Base-by-base conservation (phyloP, 352 stramenopile genomes). In the Globisporangium orthogonon region DNA sequence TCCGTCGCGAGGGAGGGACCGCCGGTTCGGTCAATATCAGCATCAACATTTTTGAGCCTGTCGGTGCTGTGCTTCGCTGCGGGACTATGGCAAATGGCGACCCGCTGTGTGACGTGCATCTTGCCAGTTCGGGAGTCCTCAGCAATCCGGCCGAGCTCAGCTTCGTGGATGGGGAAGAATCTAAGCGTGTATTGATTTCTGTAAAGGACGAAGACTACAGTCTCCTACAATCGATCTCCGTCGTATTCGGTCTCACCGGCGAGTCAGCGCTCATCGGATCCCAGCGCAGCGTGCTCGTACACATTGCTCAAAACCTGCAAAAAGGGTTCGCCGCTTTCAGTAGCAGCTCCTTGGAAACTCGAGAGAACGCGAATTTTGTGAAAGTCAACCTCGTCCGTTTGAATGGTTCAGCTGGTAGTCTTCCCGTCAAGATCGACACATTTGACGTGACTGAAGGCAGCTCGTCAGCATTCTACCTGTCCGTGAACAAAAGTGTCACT, bases 161-260 rank as follows among this genome's bases (percentile, higher is more conserved):
- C 1, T 86, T 87, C 51, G 4, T 69, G 6, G 78, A 89, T 52
- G 76, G 73, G 2, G 66, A 87, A 52, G 54, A 70, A 4, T 56
- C 7, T 18, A 67, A 78, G 31, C 65, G 41, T 15, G 52, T 89
- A 3, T 43, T 50, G 17, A 59, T 87, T 14, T 67, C 66, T 0
- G 51, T 73, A 15, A 77, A 61, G 65, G 66, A 80, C 44, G 65
- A 76, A 49, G 64, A 76, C 63, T 40, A 63, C 55, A 65, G 44
- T 63, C 37, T 65, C 3, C 63, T 50, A 23, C 61, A 58, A 50
- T 54, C 67, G 0, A 28, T 67, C 9, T 23, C 58, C 3, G 52
- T 62, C 10, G 54, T 73, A 0, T 33, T 82, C 3, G 18, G 43
- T 1, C 67, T 76, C 1, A 44, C 72, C 28, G 67, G 63, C 46